Base-by-base conservation (phyloP, 2,329 filamentous ascomycete genomes). In the Cercospora janseana region DNA sequence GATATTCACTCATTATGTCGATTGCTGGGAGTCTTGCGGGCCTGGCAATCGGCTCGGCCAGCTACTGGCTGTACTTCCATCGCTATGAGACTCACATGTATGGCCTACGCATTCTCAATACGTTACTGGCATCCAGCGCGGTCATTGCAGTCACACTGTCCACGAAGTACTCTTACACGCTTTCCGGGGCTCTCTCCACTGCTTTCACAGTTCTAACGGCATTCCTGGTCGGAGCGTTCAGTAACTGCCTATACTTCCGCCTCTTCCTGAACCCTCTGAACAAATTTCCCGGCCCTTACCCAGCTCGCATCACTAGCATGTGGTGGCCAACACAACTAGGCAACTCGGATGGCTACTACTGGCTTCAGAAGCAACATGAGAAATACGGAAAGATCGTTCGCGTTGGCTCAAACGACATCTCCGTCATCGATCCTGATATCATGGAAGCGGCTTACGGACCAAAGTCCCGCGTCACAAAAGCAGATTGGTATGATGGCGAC, bases 391-490 rank as follows among this genome's bases (percentile, higher is more conserved):
- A 56, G 10, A 57, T 64, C 8, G 62, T 73, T 0, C 62, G 70
- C 6, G 62, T 69, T 18, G 70, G 71, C 1, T 65, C 69, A 0
- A 63, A 63, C 10, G 66, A 69, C 20, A 57, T 72, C 5, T 71
- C 69, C 5, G 66, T 72, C 34, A 62, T 55, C 9, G 58, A 71
- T 52, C 63, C 72, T 21, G 57, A 70, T 57, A 66, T 60, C 51
- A 57, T 72, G 53, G 52, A 71, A 57, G 46, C 57, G 41, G 67
- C 75, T 7, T 72, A 72, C 40, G 72, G 69, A 1, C 46, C 59
- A 6, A 63, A 67, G 21, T 67, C 72, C 1, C 62, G 65, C 52
- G 75, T 72, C 28, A 61, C 55, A 18, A 77, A 77, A 54, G 62
- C 61, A 1, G 56, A 63, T 0, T 76, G 68, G 67, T 77, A 78